These are phyloP conservation scores for Borovskyia barvae DNA, from an alignment of 208 protist genomes.

Conservation along the genomic window DNA sequence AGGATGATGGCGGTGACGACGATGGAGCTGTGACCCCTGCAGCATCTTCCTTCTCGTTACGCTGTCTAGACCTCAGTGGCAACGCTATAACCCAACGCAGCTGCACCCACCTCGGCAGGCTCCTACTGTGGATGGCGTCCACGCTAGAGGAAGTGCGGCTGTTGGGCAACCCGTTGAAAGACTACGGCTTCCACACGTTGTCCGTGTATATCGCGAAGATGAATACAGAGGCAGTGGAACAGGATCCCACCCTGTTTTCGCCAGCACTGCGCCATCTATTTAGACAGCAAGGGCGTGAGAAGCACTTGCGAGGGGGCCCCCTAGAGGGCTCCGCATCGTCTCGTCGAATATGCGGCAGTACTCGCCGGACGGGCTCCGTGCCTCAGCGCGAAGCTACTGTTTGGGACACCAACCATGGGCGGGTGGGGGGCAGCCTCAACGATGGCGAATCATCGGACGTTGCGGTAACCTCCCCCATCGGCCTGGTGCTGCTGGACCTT, in stretches of 20 bases:
- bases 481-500: constrained; percentile 52
- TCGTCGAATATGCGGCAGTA: too few species aligned
- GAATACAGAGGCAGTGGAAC: constrained; percentile 23
- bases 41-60: constrained; percentile 27
- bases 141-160: constrained; percentile 66
- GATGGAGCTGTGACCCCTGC: background rate
- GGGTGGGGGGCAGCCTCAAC: background rate
- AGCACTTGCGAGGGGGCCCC: too few species aligned
- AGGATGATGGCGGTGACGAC: background rate
- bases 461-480: constrained; percentile 34
- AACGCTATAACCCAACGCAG: constrained; percentile 68
- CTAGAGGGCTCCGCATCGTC: too few species aligned
- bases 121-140: constrained; percentile 58
- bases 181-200: constrained; percentile 80
- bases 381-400: background rate
- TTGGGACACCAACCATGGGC: background rate
- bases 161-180: constrained; percentile 55
- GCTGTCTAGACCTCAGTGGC: constrained; percentile 65
- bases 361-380: background rate
- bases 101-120: constrained; percentile 57
- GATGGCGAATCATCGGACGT: background rate
- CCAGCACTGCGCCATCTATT: constrained; percentile 15
- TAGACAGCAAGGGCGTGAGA: background rate
- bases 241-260: constrained; percentile 45
- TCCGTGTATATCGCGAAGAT: constrained; percentile 67